Conservation (phyloP, 495 filamentous ascomycete genomes). For the Tuber borchii region DNA sequence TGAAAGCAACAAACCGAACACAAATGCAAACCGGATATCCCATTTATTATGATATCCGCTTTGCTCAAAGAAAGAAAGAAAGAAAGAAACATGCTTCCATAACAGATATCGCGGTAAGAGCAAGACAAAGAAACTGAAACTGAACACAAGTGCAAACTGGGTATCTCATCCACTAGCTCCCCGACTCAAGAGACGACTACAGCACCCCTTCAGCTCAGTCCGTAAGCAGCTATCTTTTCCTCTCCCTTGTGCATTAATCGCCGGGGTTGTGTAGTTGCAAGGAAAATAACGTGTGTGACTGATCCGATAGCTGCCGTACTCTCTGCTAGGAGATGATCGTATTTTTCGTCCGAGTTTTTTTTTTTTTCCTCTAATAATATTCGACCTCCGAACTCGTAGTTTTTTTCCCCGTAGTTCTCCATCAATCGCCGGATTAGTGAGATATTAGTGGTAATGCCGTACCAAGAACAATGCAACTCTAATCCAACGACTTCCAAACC, state of each 20-base stretch:
- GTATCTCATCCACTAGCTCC: neutral
- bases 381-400: neutral
- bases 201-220: neutral
- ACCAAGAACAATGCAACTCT: too few relatives aligned
- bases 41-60: neutral
- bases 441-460: neutral
- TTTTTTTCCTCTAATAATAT: neutral
- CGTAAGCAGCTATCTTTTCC: too few relatives aligned
- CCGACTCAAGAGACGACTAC: neutral
- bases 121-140: neutral
- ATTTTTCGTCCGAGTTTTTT: neutral
- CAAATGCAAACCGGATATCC: neutral
- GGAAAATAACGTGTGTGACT: neutral
- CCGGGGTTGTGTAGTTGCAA: neutral
- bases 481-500: too few relatives aligned
- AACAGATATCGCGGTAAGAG: neutral
- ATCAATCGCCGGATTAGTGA: neutral
- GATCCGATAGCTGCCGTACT: neutral
- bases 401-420: neutral
- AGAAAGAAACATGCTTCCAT: neutral
- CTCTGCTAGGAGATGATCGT: neutral
- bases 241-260: neutral
- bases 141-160: neutral
- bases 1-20: too few relatives aligned
- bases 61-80: neutral